These are phyloP conservation scores for Erigeron philadelphicus DNA, from an alignment of 140 eudicot genomes.

Conservation along the genomic window DNA sequence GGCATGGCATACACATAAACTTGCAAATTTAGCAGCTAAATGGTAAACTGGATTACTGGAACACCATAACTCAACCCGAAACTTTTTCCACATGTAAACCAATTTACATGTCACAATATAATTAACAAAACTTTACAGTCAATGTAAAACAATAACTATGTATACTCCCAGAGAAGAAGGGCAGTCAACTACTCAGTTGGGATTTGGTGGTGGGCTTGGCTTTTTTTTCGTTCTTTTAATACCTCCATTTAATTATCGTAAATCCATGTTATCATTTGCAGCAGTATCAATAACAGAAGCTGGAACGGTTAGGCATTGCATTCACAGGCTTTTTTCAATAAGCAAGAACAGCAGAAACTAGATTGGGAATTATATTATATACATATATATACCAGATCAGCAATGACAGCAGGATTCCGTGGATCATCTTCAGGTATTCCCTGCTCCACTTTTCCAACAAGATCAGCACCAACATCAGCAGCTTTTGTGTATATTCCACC, in stretches of 20 bases:
- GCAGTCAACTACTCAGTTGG: neutral
- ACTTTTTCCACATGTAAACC: neutral
- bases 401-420: conserved; percentile 98
- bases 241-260: neutral
- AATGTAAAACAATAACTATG: neutral
- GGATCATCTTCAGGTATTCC: conserved; percentile 99
- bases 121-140: conserved; percentile 12
- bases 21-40: conserved; percentile 16
- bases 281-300: conserved; percentile 7
- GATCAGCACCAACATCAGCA: conserved; percentile 99
- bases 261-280: neutral
- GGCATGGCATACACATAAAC: neutral
- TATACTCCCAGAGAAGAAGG: neutral
- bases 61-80: neutral
- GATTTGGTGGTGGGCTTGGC: too few relatives aligned
- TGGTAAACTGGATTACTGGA: neutral
- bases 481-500: conserved; percentile 99
- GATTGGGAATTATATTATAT: neutral
- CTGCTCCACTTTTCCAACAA: conserved; percentile 97
- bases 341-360: conserved; percentile 19
- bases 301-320: conserved; percentile 7
- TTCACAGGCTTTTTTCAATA: neutral
- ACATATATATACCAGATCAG: conserved; percentile 65
- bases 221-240: neutral
- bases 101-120: neutral